A percentile compares a stretch with the other conserved stretches of the same genome.
Conservation (phyloP, 306 rosid species). For the Acacia confusa region DNA sequence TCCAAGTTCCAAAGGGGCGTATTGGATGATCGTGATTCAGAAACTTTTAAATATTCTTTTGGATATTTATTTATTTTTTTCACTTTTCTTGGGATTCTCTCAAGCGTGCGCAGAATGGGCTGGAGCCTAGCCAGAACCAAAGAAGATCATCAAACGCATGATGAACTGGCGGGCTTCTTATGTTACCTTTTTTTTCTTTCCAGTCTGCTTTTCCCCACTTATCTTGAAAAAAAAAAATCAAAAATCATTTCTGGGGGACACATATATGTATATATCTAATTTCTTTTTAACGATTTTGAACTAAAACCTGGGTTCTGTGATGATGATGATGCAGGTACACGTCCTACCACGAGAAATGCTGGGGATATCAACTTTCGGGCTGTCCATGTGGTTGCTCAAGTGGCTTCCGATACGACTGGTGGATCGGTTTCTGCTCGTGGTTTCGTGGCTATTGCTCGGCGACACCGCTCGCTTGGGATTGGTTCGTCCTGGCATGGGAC, state of each 20-base stretch:
- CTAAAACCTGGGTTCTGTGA: background rate
- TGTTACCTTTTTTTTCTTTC: background rate
- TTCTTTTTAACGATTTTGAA: background rate
- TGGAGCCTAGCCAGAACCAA: conserved; percentile 28
- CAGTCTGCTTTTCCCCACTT: background rate
- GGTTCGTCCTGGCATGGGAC: conserved; percentile 88
- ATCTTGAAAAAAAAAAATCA: background rate
- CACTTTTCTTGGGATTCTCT: conserved; percentile 65
- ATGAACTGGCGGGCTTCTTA: background rate
- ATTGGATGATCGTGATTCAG: conserved; percentile 22
- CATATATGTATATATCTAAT: background rate
- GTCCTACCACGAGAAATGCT: conserved; percentile 97
- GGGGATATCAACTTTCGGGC: conserved; percentile 98
- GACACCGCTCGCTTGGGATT: conserved; percentile 80
- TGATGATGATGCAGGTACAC: conserved; percentile 71
- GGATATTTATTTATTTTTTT: conserved; percentile 38
- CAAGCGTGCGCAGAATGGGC: conserved; percentile 62
- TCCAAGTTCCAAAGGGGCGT: conserved; percentile 57
- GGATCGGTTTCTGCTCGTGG: conserved; percentile 65
- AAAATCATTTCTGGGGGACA: too few species aligned
- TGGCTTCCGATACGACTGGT: conserved; percentile 87
- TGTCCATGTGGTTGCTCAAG: conserved; percentile 97
- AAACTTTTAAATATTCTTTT: conserved; percentile 22
- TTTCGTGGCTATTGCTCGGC: conserved; percentile 80
- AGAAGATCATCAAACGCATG: background rate